phyloP scores from a whole-genome alignment of 306 rosid genomes.

The Delonix regia region DNA sequence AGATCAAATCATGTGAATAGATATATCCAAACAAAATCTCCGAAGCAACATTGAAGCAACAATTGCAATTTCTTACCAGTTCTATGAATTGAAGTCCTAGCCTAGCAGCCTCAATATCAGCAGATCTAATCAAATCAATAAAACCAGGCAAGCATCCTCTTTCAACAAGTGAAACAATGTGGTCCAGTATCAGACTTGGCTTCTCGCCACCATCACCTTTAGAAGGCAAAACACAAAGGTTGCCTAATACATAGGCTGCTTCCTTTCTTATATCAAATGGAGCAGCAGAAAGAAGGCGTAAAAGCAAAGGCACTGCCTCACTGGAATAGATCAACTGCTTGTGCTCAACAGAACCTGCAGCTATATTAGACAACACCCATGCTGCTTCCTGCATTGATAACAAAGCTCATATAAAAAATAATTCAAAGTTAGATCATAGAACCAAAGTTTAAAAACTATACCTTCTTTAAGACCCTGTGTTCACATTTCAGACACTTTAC shows the following conservation, averaged over 20 bases:
- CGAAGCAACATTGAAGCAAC: conserved; percentile 14
- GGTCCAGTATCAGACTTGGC: conserved; percentile 70
- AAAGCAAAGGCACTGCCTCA: conserved; percentile 65
- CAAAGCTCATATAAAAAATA: conserved; percentile 31
- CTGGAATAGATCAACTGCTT: conserved; percentile 77
- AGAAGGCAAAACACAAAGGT: conserved; percentile 79
- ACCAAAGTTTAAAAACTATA: conserved; percentile 32
- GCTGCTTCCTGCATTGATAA: conserved; percentile 77
- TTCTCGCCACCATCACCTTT: conserved; percentile 66
- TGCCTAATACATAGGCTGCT: conserved; percentile 89
- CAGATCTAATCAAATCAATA: conserved; percentile 81
- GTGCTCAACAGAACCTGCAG: conserved; percentile 84
- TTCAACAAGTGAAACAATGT: conserved; percentile 76
- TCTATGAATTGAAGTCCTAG: conserved; percentile 91
- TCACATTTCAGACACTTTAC: conserved; percentile 84
- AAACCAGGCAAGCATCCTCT: conserved; percentile 88
- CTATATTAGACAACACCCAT: conserved; percentile 92
- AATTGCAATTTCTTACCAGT: conserved; percentile 61
- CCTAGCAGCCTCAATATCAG: conserved; percentile 88
- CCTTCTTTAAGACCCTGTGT: conserved; percentile 93
- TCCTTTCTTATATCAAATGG: conserved; percentile 91
- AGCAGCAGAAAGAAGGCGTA: conserved; percentile 72
- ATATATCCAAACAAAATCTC: conserved; percentile 26
- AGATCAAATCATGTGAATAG: conserved; percentile 11
- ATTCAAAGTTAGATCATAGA: conserved; percentile 26